Conservation (phyloP, 2,329 filamentous ascomycete species). For the Fonsecaea pedrosoi region DNA sequence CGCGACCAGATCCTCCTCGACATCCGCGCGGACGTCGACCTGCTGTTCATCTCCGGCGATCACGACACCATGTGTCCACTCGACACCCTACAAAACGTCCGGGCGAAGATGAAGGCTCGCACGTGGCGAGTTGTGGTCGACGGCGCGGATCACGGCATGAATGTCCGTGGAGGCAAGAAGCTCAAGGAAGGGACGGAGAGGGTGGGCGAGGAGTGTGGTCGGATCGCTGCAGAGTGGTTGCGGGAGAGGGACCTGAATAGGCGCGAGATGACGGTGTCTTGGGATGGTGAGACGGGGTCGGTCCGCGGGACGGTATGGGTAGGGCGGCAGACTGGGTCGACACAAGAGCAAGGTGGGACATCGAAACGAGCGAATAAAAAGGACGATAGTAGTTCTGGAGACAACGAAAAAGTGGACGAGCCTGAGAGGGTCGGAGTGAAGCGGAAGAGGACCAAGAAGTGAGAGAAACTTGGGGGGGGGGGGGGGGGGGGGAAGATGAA, state of each 20-base stretch:
- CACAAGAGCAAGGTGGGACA: neutral
- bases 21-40: slow-evolving; percentile 25
- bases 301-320: neutral
- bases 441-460: slow-evolving; percentile 9
- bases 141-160: slow-evolving; percentile 40
- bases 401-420: neutral
- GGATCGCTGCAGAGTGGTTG: slow-evolving; percentile 28
- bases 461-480: neutral
- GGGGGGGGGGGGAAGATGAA: too few species aligned
- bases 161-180: slow-evolving; percentile 32
- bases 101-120: slow-evolving; percentile 37
- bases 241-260: slow-evolving; percentile 13
- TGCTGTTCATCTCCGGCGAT: slow-evolving; percentile 38
- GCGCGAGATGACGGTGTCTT: slow-evolving; percentile 21
- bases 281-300: slow-evolving; percentile 18
- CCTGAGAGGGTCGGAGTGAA: neutral
- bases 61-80: slow-evolving; percentile 37
- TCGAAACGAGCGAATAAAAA: neutral
- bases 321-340: neutral
- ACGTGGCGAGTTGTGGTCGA: slow-evolving; percentile 33
- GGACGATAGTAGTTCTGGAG: neutral
- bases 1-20: slow-evolving; percentile 38
- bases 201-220: slow-evolving; percentile 24
- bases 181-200: slow-evolving; percentile 26
- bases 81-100: slow-evolving; percentile 24